Percentiles rank a stretch among this genome's conserved stretches.
Conservation (phyloP, 2,329 filamentous ascomycete genomes). For the Trichoderma afroharzianum region DNA sequence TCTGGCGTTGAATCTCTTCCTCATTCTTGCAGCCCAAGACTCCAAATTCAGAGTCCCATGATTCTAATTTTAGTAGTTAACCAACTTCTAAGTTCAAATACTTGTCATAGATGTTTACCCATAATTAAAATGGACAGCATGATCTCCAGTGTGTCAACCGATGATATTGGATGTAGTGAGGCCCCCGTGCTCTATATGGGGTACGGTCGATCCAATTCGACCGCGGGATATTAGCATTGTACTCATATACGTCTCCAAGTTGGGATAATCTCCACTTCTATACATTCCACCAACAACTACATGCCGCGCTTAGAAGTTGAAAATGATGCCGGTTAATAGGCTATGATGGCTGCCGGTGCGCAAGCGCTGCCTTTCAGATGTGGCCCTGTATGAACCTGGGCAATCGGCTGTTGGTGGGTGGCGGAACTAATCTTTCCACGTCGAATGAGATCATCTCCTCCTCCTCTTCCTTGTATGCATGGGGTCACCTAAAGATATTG, state of each 20-base stretch:
- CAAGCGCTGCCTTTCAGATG: neutral
- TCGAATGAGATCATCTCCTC: neutral
- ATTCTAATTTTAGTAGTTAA: neutral
- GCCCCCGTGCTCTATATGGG: too few species aligned
- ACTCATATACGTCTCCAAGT: neutral
- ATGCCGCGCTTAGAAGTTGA: neutral
- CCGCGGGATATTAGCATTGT: too few species aligned
- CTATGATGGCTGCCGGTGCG: neutral
- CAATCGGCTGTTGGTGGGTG: neutral
- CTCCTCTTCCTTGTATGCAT: neutral
- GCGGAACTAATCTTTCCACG: neutral
- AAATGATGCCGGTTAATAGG: neutral
- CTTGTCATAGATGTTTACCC: neutral
- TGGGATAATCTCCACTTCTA: neutral
- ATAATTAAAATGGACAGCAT: neutral
- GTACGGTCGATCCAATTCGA: too few species aligned
- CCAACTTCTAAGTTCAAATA: neutral
- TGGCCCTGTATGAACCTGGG: neutral
- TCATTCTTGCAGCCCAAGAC: neutral
- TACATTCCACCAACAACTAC: neutral
- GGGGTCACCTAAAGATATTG: neutral
- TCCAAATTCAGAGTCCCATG: neutral
- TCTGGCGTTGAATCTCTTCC: neutral
- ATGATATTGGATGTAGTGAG: neutral
- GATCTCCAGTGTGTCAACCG: neutral